Percentiles rank a stretch among this genome's conserved stretches.
These are phyloP conservation scores for Asterophora lycoperdoides DNA, from an alignment of 768 basidiomycete species.

Conservation along the genomic window DNA sequence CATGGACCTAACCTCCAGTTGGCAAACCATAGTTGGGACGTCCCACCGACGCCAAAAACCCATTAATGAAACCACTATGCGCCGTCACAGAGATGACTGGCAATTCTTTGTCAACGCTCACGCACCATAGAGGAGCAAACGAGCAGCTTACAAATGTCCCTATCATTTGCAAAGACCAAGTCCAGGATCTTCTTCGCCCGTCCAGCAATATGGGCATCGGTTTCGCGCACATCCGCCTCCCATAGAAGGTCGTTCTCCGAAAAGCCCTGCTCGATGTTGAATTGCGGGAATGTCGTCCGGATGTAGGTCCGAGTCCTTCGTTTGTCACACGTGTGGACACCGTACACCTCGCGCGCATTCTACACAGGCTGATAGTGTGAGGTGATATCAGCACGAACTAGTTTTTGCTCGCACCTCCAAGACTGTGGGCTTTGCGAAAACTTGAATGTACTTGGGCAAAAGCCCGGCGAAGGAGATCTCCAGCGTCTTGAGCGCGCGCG, in stretches of 20 bases:
- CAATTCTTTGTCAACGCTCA: not conserved
- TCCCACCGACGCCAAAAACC: conserved; percentile 45
- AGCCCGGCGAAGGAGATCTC: conserved; percentile 46
- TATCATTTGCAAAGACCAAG: conserved; percentile 44
- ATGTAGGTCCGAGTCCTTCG: conserved; percentile 51
- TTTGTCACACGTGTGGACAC: conserved; percentile 70
- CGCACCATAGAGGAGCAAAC: conserved; percentile 4
- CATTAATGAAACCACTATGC: conserved; percentile 60
- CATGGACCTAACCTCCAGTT: conserved; percentile 55
- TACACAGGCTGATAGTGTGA: conserved; percentile 23
- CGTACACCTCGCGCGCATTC: conserved; percentile 65
- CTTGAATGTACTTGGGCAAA: not conserved
- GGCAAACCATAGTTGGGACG: conserved; percentile 44
- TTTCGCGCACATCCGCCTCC: conserved; percentile 53
- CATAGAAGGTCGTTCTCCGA: conserved; percentile 63
- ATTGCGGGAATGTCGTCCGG: conserved; percentile 42
- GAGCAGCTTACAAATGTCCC: conserved; percentile 41
- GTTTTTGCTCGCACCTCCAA: conserved; percentile 43
- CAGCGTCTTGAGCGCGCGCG: conserved; percentile 56
- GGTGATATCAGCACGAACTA: not conserved
- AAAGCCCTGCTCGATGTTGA: conserved; percentile 53
- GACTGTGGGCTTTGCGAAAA: conserved; percentile 30
- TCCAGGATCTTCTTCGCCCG: conserved; percentile 54
- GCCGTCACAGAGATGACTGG: conserved; percentile 65
- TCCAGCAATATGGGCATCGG: conserved; percentile 35